phyloP scores from a whole-genome alignment of 331 rosid genomes.

The Phaseolus coccineus region DNA sequence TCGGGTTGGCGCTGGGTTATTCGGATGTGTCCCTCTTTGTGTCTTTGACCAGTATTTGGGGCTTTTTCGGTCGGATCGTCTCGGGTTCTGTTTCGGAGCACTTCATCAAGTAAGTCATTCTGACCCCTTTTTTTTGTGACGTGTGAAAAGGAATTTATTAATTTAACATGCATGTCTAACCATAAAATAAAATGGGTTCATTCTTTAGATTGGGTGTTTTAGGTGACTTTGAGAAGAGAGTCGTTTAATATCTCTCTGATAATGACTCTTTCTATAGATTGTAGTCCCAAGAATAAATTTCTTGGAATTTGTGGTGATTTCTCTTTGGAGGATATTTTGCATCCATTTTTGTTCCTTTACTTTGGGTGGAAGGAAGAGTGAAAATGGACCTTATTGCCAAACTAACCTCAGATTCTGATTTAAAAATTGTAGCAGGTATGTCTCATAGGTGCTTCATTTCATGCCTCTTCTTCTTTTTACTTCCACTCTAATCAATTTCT shows the following conservation, averaged over 20 bases:
- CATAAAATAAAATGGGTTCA: background rate
- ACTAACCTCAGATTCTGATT: background rate
- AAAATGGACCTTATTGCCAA: too few species aligned
- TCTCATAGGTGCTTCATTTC: too few species aligned
- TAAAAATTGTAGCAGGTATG: background rate
- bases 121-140: background rate
- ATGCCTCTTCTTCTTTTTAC: too few species aligned
- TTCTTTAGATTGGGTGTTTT: too few species aligned
- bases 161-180: too few species aligned
- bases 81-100: constrained; percentile 74
- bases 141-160: background rate
- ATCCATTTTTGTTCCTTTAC: background rate
- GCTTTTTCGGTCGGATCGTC: constrained; percentile 77
- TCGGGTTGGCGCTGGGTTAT: constrained; percentile 81
- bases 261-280: too few species aligned
- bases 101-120: constrained; percentile 63
- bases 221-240: too few species aligned
- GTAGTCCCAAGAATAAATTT: background rate
- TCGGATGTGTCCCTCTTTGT: constrained; percentile 76
- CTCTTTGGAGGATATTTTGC: background rate
- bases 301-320: background rate
- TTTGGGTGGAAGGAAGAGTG: too few species aligned
- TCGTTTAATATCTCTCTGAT: too few species aligned
- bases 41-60: constrained; percentile 74
- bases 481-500: too few species aligned